Conservation (phyloP, 2,329 filamentous ascomycete genomes). For the Trichoderma sp. region DNA sequence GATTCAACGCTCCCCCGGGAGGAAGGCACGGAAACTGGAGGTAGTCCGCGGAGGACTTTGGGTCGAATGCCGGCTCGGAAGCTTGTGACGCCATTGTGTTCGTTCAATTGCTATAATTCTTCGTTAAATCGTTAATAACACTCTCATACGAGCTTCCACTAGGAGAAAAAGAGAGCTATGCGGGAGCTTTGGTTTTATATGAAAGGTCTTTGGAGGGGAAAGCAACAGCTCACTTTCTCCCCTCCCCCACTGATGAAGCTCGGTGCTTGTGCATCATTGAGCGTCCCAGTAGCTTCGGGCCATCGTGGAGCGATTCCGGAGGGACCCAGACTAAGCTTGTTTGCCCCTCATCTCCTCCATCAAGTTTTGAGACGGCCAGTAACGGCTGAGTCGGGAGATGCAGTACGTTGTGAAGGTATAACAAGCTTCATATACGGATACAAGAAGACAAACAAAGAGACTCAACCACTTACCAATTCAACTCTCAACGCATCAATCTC, state of each 20-base stretch:
- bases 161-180: background rate
- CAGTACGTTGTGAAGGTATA: background rate
- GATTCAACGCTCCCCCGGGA: constrained; percentile 66
- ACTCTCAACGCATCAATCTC: background rate
- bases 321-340: background rate
- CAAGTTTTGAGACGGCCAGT: background rate
- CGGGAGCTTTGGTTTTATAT: background rate
- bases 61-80: constrained; percentile 35
- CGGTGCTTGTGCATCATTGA: background rate
- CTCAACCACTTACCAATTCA: background rate
- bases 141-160: background rate
- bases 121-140: background rate
- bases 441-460: background rate
- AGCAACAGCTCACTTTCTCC: background rate
- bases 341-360: background rate
- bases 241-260: background rate
- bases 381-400: background rate
- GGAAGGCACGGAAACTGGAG: constrained; percentile 55
- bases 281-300: background rate
- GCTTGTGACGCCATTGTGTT: constrained; percentile 31
- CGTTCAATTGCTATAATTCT: background rate
- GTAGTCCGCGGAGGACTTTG: constrained; percentile 54
- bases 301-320: constrained; percentile 10
- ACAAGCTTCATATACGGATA: background rate
- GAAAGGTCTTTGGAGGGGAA: background rate